phyloP scores from a whole-genome alignment of 768 basidiomycete species.

The Lactarius trivialis region DNA sequence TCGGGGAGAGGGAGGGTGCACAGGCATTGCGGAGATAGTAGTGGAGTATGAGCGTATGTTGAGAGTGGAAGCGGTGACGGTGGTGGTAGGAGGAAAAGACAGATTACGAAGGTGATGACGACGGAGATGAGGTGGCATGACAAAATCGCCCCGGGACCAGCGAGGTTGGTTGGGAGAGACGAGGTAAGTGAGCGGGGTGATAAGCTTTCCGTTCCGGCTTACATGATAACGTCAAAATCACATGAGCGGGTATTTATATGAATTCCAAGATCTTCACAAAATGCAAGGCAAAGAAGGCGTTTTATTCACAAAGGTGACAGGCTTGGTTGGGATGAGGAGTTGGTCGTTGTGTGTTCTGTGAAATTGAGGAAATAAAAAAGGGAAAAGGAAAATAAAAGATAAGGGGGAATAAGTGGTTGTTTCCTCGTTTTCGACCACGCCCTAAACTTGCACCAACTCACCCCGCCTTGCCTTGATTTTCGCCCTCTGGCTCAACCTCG shows the following conservation, averaged over 20 bases:
- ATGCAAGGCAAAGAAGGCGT: neutral
- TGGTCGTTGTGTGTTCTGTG: neutral
- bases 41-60: neutral
- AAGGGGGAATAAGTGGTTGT: neutral
- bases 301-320: no score
- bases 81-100: neutral
- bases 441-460: neutral
- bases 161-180: neutral
- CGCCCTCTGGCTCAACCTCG: neutral
- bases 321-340: no score
- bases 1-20: conserved; percentile 27
- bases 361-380: neutral
- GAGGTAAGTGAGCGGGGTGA: neutral
- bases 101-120: neutral
- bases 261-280: neutral
- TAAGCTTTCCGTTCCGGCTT: neutral
- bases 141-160: neutral
- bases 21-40: neutral
- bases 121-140: neutral
- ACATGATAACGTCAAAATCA: neutral
- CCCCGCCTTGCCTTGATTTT: neutral
- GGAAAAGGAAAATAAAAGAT: neutral
- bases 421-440: conserved; percentile 6
- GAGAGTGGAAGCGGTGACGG: neutral
- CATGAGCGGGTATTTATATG: neutral